Percentiles rank a stretch among this genome's conserved stretches.
These are phyloP conservation scores for Lathyrus sativus DNA, from an alignment of 306 rosid genomes.

Conservation along the genomic window DNA sequence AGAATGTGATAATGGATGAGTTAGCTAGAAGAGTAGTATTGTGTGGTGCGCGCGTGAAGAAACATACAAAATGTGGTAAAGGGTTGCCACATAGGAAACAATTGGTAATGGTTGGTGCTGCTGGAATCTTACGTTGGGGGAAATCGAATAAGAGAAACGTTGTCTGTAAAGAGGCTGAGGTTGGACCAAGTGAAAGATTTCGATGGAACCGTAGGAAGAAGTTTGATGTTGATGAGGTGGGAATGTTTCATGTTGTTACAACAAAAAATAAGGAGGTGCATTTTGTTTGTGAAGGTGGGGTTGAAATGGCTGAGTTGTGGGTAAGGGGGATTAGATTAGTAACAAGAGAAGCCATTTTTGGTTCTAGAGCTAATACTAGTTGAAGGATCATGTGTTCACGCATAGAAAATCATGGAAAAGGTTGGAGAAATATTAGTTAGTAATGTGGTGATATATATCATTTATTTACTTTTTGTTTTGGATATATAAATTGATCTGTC, in stretches of 20 bases:
- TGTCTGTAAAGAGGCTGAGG: conserved; percentile 56
- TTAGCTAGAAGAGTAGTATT: conserved; percentile 48
- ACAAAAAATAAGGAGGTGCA: conserved; percentile 61
- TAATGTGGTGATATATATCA: neutral
- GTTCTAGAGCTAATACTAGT: neutral
- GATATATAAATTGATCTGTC: neutral
- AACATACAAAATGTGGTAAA: conserved; percentile 68
- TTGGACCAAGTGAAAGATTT: conserved; percentile 58
- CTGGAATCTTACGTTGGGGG: conserved; percentile 63
- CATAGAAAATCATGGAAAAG: neutral
- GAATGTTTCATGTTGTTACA: conserved; percentile 61
- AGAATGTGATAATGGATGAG: conserved; percentile 53
- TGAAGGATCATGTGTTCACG: neutral
- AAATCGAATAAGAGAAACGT: conserved; percentile 60
- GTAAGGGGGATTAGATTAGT: conserved; percentile 63
- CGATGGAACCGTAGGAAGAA: conserved; percentile 57
- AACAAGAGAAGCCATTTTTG: conserved; percentile 53
- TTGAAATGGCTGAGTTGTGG: conserved; percentile 66
- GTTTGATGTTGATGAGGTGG: conserved; percentile 53
- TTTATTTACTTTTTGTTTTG: neutral
- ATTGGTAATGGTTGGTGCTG: conserved; percentile 46
- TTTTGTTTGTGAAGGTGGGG: conserved; percentile 74
- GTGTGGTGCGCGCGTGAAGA: conserved; percentile 50
- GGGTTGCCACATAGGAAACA: conserved; percentile 56
- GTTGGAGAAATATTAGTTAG: neutral